Percentiles rank a stretch among this genome's conserved stretches.
phyloP scores from a whole-genome alignment of 306 rosid genomes.

The Mimosa pudica region DNA sequence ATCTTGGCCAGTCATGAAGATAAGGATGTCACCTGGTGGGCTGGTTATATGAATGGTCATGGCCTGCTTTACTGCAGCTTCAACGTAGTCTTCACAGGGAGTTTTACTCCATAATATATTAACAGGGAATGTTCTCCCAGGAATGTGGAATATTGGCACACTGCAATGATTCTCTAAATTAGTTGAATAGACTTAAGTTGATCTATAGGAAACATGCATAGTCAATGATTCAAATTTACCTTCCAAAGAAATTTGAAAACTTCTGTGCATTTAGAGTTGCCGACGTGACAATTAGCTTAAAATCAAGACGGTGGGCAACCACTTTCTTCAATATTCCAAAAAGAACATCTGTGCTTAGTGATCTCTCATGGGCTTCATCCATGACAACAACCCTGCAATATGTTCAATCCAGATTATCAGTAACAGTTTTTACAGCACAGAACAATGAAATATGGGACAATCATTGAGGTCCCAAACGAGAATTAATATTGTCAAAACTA shows the following conservation, averaged over 20 bases:
- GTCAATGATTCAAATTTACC: slow-evolving; percentile 52
- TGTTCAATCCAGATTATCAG: slow-evolving; percentile 29
- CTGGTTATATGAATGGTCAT: slow-evolving; percentile 98
- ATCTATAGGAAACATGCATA: not conserved
- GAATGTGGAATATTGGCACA: slow-evolving; percentile 86
- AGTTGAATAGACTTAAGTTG: slow-evolving; percentile 28
- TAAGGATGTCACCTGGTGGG: slow-evolving; percentile 94
- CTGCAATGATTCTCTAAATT: slow-evolving; percentile 54
- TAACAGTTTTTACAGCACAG: slow-evolving; percentile 29
- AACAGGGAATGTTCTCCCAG: slow-evolving; percentile 98
- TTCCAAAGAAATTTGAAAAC: slow-evolving; percentile 93
- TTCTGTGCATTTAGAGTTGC: slow-evolving; percentile 94
- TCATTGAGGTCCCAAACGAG: too few species aligned
- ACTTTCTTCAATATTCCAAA: slow-evolving; percentile 95
- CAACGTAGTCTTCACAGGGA: slow-evolving; percentile 96
- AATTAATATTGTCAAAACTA: too few species aligned
- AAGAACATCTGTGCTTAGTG: slow-evolving; percentile 90
- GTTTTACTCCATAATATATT: slow-evolving; percentile 81
- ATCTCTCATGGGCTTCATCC: slow-evolving; percentile 99
- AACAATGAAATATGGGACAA: not conserved
- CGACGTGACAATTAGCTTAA: slow-evolving; percentile 94
- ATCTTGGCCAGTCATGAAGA: slow-evolving; percentile 98
- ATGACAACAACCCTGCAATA: slow-evolving; percentile 86
- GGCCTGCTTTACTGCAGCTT: slow-evolving; percentile 97
- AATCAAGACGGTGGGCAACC: slow-evolving; percentile 95